These are phyloP conservation scores for Oryza rufipogon DNA, from an alignment of 176 grass and related monocot genomes.

Conservation along the genomic window DNA sequence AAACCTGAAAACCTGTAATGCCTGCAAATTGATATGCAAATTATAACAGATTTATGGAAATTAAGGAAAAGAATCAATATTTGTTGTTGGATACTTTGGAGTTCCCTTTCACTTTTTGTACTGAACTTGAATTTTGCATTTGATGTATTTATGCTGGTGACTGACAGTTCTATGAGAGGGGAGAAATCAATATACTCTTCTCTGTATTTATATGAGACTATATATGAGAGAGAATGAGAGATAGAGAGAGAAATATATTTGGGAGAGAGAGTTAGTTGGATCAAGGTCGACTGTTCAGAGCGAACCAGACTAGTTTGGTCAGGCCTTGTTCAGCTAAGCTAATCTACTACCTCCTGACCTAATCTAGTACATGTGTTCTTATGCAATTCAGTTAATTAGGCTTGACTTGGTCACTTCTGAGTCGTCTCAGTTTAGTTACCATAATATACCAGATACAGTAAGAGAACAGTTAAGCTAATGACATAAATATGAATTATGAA, in stretches of 20 bases:
- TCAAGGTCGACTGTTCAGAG: slow-evolving; percentile 26
- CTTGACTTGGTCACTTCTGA: slow-evolving; percentile 33
- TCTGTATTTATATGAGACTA: background rate
- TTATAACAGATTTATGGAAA: background rate
- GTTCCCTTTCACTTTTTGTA: background rate
- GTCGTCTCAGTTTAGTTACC: slow-evolving; percentile 1
- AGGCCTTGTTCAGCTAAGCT: slow-evolving; percentile 45
- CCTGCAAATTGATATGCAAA: background rate
- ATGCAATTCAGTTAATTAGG: slow-evolving; percentile 16
- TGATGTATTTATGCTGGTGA: background rate
- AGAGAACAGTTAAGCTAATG: background rate
- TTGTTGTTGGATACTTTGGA: background rate
- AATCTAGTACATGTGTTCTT: background rate
- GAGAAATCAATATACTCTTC: background rate
- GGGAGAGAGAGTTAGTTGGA: slow-evolving; percentile 3
- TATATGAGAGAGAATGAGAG: background rate
- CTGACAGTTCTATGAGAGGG: background rate
- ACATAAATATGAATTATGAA: background rate
- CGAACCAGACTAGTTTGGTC: slow-evolving; percentile 49
- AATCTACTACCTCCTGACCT: slow-evolving; percentile 28
- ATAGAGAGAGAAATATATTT: background rate
- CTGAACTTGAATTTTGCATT: background rate
- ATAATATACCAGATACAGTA: background rate
- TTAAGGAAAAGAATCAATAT: background rate
- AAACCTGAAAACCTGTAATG: background rate